phyloP scores from a whole-genome alignment of 108 stramenopile species.

The Skeletonema menzelii region DNA sequence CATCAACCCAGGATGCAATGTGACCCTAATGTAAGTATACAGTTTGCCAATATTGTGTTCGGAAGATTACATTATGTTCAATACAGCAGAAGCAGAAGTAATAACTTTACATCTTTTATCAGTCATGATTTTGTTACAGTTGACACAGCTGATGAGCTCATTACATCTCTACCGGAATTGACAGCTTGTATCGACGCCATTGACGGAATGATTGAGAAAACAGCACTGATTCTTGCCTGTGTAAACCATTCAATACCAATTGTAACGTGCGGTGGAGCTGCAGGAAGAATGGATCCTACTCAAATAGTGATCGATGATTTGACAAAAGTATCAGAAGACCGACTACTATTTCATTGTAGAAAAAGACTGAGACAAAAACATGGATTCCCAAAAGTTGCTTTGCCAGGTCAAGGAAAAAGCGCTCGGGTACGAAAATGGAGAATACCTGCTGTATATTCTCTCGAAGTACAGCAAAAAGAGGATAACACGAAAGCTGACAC shows the following conservation, averaged over 20 bases:
- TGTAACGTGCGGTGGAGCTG: constrained; percentile 88
- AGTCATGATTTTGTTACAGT: constrained; percentile 22
- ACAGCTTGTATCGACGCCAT: constrained; percentile 78
- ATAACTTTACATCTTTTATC: background rate
- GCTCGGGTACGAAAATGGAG: constrained; percentile 58
- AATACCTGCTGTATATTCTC: constrained; percentile 74
- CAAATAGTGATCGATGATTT: constrained; percentile 67
- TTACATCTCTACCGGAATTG: constrained; percentile 40
- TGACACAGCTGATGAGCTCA: constrained; percentile 67
- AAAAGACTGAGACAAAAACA: constrained; percentile 68
- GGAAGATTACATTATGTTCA: too few relatives aligned
- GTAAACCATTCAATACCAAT: constrained; percentile 55
- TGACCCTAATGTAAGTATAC: constrained; percentile 57
- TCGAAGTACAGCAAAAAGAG: constrained; percentile 52
- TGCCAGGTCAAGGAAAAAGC: constrained; percentile 21
- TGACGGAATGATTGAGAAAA: constrained; percentile 71
- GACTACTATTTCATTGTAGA: constrained; percentile 58
- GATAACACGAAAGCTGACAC: background rate
- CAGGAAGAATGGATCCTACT: constrained; percentile 77
- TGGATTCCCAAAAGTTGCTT: constrained; percentile 63
- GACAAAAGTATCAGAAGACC: constrained; percentile 57
- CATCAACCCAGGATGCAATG: constrained; percentile 74
- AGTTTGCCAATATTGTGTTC: constrained; percentile 49
- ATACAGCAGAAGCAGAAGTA: too few relatives aligned
- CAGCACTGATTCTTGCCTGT: constrained; percentile 72